Percentiles rank a stretch among this genome's conserved stretches.
These are phyloP conservation scores for Blastobotrys ciferrii DNA, from an alignment of 1,139 yeast species.

Conservation along the genomic window DNA sequence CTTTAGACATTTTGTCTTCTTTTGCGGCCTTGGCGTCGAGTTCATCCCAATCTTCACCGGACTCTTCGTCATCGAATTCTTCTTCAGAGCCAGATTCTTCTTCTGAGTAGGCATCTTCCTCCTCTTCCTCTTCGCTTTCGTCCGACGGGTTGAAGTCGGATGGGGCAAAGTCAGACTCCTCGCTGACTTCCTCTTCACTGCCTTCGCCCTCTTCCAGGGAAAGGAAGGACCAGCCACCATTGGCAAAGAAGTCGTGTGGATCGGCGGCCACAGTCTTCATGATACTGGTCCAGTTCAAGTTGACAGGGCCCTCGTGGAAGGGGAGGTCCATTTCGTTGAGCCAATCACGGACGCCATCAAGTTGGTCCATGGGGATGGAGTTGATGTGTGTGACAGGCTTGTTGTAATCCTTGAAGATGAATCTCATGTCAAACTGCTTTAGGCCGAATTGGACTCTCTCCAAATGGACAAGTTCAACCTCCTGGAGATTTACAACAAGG, in stretches of 20 bases:
- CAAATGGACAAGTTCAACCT: slow-evolving; percentile 89
- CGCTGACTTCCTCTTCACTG: slow-evolving; percentile 45
- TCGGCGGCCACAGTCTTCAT: slow-evolving; percentile 93
- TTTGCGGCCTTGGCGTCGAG: slow-evolving; percentile 38
- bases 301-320: slow-evolving; percentile 89
- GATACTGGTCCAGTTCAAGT: slow-evolving; percentile 92
- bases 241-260: slow-evolving; percentile 85
- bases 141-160: slow-evolving; percentile 34
- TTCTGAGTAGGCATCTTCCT: slow-evolving; percentile 28
- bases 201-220: slow-evolving; percentile 56
- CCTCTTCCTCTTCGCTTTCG: slow-evolving; percentile 37
- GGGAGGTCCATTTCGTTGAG: slow-evolving; percentile 94
- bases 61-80: slow-evolving; percentile 34
- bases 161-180: slow-evolving; percentile 40
- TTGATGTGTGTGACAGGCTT: slow-evolving; percentile 89
- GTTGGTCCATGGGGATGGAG: slow-evolving; percentile 88
- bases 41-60: slow-evolving; percentile 42
- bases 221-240: slow-evolving; percentile 94
- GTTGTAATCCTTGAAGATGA: slow-evolving; percentile 86
- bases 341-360: slow-evolving; percentile 95
- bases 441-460: slow-evolving; percentile 98
- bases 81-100: slow-evolving; percentile 27
- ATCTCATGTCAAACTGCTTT: slow-evolving; percentile 92
- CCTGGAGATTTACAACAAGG: slow-evolving; percentile 83
- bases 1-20: slow-evolving; percentile 28